Base-by-base conservation (phyloP, 345 rosid species). In the Rhodamnia argentea region DNA sequence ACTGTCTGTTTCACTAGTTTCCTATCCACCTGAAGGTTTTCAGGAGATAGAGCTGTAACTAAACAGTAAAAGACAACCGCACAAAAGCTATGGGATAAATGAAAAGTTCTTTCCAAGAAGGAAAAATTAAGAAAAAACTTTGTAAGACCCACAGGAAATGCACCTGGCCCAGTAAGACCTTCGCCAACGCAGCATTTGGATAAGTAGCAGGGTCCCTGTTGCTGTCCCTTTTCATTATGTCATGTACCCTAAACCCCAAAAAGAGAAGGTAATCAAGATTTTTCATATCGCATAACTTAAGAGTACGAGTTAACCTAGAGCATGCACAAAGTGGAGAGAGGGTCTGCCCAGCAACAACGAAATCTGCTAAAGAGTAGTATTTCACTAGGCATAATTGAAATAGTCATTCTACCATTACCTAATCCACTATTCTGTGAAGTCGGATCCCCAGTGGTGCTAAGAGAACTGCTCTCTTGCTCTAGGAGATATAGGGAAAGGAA, bases 1-100 rank as follows among this genome's bases (percentile, higher is more conserved):
- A 97, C 99, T 2, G 99, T 97, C 88, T 97, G 99, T 87, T 96
- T 96, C 74, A 97, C 99, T 88, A 97, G 88, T 91, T 96, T 97
- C 83, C 99, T 89, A 90, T 97, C 99, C 56, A 97, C 99, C 99
- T 97, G 95, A 89, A 91, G 90, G 82, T 24, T 62, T 89, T 62
- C 84, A 86, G 87, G 86, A 90, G 57, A 82, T 84, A 83, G 42
- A 86, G 76, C 53, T 29, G 16, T 58, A 29, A 74, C 47, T 62
- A 42, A 85, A 70, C 42, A 55, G 37, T 84, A 23, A 55, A 22
- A 20, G 26, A 55, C 12, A 29, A 52, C 9, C 7, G 16, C 32
- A 23, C 24, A 56, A 86, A 58, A 83, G 40, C 59, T 29, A 40
- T 16, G 56, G 20, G 18, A 18, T 56, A 22, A 50, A 84, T 50